Evolutionary conservation across 495 filamentous ascomycete species (phyloP).

Genomic region (Xylaria nigripes): DNA sequence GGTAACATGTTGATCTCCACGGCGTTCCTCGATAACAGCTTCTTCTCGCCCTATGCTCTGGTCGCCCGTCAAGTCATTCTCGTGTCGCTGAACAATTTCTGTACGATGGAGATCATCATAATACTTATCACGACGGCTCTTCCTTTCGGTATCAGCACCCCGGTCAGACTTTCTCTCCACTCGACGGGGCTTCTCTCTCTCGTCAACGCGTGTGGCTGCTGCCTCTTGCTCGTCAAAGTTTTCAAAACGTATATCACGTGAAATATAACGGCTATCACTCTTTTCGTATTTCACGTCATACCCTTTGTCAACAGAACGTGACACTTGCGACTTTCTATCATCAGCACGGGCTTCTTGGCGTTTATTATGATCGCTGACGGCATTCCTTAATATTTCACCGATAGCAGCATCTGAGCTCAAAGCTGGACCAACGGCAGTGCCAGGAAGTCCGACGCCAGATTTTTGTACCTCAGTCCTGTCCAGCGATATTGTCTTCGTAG

Average conservation of each 20-base stretch:
- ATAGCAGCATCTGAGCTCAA: conserved; percentile 39
- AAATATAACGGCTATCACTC: conserved; percentile 15
- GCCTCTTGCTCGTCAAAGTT: conserved; percentile 29
- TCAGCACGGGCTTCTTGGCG: conserved; percentile 19
- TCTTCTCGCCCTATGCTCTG: conserved; percentile 9
- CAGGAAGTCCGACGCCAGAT: conserved; percentile 43
- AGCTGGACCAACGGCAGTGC: conserved; percentile 36
- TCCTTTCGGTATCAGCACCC: conserved; percentile 15
- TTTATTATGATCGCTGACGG: conserved; percentile 25
- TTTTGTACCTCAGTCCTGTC: conserved; percentile 33
- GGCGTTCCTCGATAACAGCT: conserved; percentile 4
- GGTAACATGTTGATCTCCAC: not conserved
- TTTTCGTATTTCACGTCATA: conserved; percentile 19
- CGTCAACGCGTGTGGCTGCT: conserved; percentile 5
- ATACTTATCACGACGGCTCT: conserved; percentile 18
- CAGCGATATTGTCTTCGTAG: conserved; percentile 26
- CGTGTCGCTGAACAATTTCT: conserved; percentile 10
- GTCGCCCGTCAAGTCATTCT: conserved; percentile 5
- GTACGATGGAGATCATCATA: conserved; percentile 19
- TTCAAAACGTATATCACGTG: conserved; percentile 25
- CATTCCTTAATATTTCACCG: conserved; percentile 19
- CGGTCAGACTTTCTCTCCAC: conserved; percentile 14
- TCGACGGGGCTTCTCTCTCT: conserved; percentile 11
- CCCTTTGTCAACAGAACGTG: conserved; percentile 13
- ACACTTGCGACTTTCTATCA: conserved; percentile 13